Percentiles rank a stretch among this genome's conserved stretches.
phyloP scores from a whole-genome alignment of 2,329 filamentous ascomycete species.

The Akanthomyces uredinophilus region DNA sequence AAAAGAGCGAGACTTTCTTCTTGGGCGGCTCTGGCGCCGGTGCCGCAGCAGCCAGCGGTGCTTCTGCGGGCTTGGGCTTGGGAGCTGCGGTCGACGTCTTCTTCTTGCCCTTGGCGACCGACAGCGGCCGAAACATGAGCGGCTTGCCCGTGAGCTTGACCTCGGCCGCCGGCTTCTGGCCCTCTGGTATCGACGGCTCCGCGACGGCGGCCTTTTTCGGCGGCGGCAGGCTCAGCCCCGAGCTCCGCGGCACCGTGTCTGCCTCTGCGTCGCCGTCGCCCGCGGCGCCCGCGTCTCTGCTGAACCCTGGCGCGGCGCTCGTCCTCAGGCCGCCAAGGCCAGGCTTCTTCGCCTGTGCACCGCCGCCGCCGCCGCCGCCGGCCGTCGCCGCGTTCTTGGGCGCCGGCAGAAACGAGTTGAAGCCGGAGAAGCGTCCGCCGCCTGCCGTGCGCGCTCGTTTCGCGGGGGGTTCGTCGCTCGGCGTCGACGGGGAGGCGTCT shows the following conservation, averaged over 20 bases:
- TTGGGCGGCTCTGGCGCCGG: conserved; percentile 26
- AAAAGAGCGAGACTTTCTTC: conserved; percentile 65
- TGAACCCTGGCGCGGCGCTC: conserved; percentile 76
- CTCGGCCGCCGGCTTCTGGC: conserved; percentile 55
- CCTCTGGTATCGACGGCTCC: conserved; percentile 47
- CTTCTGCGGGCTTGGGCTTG: conserved; percentile 10
- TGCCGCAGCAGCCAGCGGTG: conserved; percentile 17
- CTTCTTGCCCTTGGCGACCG: conserved; percentile 71
- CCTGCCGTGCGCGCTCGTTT: conserved; percentile 61
- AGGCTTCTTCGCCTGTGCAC: conserved; percentile 41
- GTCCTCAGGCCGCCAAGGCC: conserved; percentile 62
- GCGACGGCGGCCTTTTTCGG: conserved; percentile 30
- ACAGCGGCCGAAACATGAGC: conserved; percentile 84
- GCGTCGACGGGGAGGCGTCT: conserved; percentile 30
- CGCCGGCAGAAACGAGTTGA: conserved; percentile 81
- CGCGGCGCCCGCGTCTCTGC: conserved; percentile 44
- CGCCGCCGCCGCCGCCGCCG: too few relatives aligned
- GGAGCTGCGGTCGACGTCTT: conserved; percentile 47
- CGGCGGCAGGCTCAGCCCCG: conserved; percentile 32
- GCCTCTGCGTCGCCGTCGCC: conserved; percentile 21
- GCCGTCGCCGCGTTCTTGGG: conserved; percentile 58
- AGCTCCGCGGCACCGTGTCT: conserved; percentile 18
- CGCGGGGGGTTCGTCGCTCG: conserved; percentile 45
- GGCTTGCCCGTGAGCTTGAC: conserved; percentile 71
- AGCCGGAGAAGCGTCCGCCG: conserved; percentile 61